Evolutionary conservation across 306 rosid species (phyloP).

Genomic region (Pterocarpus santalinus): DNA sequence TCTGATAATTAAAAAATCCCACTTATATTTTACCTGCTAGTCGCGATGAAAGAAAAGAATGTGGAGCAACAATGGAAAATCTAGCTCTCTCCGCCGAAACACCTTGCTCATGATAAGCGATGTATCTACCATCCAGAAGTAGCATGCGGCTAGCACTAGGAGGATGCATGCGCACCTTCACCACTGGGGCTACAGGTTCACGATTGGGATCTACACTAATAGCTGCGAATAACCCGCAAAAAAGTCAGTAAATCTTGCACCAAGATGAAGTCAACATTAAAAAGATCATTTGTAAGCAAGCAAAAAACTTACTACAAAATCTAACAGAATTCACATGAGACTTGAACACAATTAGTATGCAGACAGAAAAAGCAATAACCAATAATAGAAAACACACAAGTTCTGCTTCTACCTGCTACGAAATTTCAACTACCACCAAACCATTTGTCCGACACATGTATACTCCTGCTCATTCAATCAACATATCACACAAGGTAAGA

Average conservation of each 20-base stretch:
- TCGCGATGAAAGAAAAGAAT: slow-evolving; percentile 90
- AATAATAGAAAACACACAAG: too few relatives aligned
- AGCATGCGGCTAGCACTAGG: slow-evolving; percentile 74
- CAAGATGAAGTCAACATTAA: too few relatives aligned
- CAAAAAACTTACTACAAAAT: slow-evolving; percentile 21
- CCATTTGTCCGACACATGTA: too few relatives aligned
- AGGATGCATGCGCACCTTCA: slow-evolving; percentile 77
- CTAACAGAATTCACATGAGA: background rate
- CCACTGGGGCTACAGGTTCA: slow-evolving; percentile 51
- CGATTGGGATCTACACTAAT: slow-evolving; percentile 59
- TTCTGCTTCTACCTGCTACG: too few relatives aligned
- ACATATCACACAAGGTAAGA: too few relatives aligned
- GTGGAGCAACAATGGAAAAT: slow-evolving; percentile 84
- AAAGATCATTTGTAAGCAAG: slow-evolving; percentile 13
- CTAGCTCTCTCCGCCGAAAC: slow-evolving; percentile 74
- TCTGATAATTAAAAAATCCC: background rate
- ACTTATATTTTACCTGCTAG: slow-evolving; percentile 66
- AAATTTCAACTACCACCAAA: too few relatives aligned
- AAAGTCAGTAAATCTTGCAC: slow-evolving; percentile 20
- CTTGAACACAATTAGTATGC: background rate
- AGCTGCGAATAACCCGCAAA: slow-evolving; percentile 60
- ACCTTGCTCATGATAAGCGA: slow-evolving; percentile 85
- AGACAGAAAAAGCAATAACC: background rate
- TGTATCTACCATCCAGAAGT: slow-evolving; percentile 93
- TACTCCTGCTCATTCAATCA: too few relatives aligned